phyloP scores from a whole-genome alignment of 768 basidiomycete genomes.

The Suillus luteus region DNA sequence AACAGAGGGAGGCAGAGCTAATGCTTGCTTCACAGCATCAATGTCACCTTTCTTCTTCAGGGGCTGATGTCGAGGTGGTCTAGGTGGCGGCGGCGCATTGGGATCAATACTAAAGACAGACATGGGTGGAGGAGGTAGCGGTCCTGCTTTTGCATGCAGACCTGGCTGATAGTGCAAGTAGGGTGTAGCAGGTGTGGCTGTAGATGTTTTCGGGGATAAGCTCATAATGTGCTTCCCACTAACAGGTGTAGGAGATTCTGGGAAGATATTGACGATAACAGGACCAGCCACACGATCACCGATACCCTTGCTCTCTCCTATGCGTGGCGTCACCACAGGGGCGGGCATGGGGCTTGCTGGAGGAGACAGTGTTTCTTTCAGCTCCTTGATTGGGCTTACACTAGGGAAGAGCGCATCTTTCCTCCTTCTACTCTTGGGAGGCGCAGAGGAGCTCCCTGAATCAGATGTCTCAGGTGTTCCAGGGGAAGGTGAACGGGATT shows the following conservation, averaged over 20 bases:
- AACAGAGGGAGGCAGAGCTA: conserved; percentile 61
- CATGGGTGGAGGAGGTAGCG: conserved; percentile 70
- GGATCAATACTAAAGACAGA: conserved; percentile 51
- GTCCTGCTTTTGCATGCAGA: conserved; percentile 70
- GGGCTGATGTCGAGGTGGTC: conserved; percentile 64
- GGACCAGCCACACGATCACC: conserved; percentile 63
- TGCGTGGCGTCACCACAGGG: conserved; percentile 55
- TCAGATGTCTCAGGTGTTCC: conserved; percentile 34
- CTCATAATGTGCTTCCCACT: conserved; percentile 8
- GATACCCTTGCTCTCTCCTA: conserved; percentile 64
- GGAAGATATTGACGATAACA: conserved; percentile 52
- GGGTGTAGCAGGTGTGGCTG: conserved; percentile 32
- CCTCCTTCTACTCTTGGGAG: conserved; percentile 29
- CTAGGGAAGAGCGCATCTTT: conserved; percentile 37
- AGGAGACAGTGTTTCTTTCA: conserved; percentile 19
- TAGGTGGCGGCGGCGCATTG: conserved; percentile 54
- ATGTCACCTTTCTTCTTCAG: conserved; percentile 49
- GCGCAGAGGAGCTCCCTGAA: conserved; percentile 29
- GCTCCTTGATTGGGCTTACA: conserved; percentile 32
- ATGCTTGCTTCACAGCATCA: conserved; percentile 58
- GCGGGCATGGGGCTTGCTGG: conserved; percentile 14
- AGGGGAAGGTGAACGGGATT: conserved; percentile 36
- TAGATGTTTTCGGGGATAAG: conserved; percentile 29
- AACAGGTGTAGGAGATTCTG: conserved; percentile 31
- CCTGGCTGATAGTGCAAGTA: conserved; percentile 68